These are phyloP conservation scores for Parsonsia alboflavescens DNA, from an alignment of 257 asterid genomes.

Conservation along the genomic window DNA sequence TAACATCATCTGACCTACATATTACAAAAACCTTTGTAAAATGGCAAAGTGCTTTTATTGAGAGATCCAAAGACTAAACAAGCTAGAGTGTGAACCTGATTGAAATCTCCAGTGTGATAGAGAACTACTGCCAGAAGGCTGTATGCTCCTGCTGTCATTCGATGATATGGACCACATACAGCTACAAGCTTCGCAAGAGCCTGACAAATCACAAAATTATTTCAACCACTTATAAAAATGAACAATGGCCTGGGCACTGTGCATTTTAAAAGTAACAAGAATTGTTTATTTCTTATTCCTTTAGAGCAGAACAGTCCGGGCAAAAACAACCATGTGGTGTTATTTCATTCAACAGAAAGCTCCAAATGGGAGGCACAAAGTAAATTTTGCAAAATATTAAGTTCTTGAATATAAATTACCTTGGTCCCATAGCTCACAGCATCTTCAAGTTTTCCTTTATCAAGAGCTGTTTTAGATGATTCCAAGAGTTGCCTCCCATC, in stretches of 20 bases:
- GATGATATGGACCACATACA: slow-evolving; percentile 90
- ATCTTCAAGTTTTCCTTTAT: slow-evolving; percentile 93
- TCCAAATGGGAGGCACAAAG: not conserved
- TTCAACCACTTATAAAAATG: not conserved
- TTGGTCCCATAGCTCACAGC: slow-evolving; percentile 92
- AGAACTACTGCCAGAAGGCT: slow-evolving; percentile 96
- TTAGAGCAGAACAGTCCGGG: not conserved
- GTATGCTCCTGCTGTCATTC: slow-evolving; percentile 97
- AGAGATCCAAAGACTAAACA: slow-evolving; percentile 10
- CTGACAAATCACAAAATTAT: slow-evolving; percentile 30
- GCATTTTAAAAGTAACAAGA: not conserved
- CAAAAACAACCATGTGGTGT: not conserved
- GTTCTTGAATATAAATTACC: slow-evolving; percentile 38
- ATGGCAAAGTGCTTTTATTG: slow-evolving; percentile 1
- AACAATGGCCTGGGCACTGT: not conserved
- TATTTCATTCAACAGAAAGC: not conserved
- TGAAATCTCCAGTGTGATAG: slow-evolving; percentile 95
- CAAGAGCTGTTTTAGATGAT: slow-evolving; percentile 88
- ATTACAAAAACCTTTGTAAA: not conserved
- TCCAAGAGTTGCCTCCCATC: slow-evolving; percentile 93
- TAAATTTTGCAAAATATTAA: slow-evolving; percentile 1
- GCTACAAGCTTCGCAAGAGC: slow-evolving; percentile 93
- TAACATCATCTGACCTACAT: not conserved
- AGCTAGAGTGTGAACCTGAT: slow-evolving; percentile 54
- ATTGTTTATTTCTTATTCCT: not conserved